Evolutionary conservation across 805 yeast genomes (phyloP).

Genomic region (Candida ovalis): DNA sequence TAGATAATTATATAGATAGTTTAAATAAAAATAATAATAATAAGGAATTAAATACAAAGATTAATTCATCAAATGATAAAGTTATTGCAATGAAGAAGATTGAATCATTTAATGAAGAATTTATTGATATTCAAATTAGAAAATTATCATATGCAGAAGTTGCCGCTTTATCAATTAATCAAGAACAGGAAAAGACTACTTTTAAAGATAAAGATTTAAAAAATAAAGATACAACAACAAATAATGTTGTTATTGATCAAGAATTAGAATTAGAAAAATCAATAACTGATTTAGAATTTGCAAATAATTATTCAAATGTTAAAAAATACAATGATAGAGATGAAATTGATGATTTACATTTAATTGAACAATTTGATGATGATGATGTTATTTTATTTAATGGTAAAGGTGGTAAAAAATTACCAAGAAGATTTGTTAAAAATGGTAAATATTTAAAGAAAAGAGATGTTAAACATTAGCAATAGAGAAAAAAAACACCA

Average conservation of each 20-base stretch:
- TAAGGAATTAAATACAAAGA: not conserved
- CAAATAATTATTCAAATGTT: constrained; percentile 16
- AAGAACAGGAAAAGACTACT: not conserved
- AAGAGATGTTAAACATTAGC: constrained; percentile 5
- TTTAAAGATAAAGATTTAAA: not conserved
- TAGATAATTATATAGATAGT: not conserved
- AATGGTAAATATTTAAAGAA: constrained; percentile 18
- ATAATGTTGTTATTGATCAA: constrained; percentile 26
- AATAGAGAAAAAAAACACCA: constrained; percentile 3
- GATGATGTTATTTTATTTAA: constrained; percentile 1
- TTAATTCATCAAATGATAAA: constrained; percentile 6
- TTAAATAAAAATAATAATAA: too few relatives aligned
- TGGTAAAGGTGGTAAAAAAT: constrained; percentile 7
- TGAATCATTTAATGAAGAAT: constrained; percentile 34
- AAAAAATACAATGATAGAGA: constrained; percentile 10
- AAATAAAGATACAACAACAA: not conserved
- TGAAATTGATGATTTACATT: constrained; percentile 1
- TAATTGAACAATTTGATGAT: constrained; percentile 2
- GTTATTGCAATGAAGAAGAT: constrained; percentile 33
- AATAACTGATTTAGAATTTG: constrained; percentile 31
- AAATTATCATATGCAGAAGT: constrained; percentile 53
- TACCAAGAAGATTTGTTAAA: constrained; percentile 17
- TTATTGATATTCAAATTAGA: constrained; percentile 43
- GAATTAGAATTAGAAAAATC: constrained; percentile 30
- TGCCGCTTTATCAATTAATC: constrained; percentile 32